Evolutionary conservation across 2,329 filamentous ascomycete genomes (phyloP).

Genomic region (Pyrenochaeta sp.): DNA sequence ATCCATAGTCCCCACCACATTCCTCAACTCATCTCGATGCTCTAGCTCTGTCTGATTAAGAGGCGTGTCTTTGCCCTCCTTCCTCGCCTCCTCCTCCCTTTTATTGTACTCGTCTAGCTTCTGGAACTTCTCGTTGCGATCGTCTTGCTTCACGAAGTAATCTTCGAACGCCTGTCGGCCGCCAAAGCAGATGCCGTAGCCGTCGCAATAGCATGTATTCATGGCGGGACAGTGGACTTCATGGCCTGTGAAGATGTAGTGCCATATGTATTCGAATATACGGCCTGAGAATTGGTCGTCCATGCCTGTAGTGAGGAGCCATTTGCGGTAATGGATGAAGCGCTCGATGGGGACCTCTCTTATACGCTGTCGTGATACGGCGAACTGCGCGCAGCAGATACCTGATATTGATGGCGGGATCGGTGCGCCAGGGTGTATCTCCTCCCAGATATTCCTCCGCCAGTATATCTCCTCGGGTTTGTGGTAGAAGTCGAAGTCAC

Average conservation of each 20-base stretch:
- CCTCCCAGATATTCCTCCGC: constrained; percentile 49
- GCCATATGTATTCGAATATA: constrained; percentile 53
- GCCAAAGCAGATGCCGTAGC: constrained; percentile 70
- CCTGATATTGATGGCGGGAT: constrained; percentile 48
- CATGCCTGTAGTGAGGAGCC: constrained; percentile 55
- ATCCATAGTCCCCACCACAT: constrained; percentile 35
- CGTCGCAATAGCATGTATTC: constrained; percentile 67
- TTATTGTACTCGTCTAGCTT: constrained; percentile 53
- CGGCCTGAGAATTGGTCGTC: constrained; percentile 50
- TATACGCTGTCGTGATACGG: constrained; percentile 58
- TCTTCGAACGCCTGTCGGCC: constrained; percentile 58
- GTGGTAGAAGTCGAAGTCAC: constrained; percentile 50
- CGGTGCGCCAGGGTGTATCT: constrained; percentile 52
- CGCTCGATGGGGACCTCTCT: constrained; percentile 60
- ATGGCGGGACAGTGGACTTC: constrained; percentile 50
- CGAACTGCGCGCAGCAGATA: constrained; percentile 67
- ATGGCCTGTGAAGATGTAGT: constrained; percentile 52
- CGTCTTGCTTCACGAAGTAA: constrained; percentile 58
- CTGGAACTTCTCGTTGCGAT: constrained; percentile 51
- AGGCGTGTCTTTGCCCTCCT: constrained; percentile 33
- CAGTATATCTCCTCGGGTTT: constrained; percentile 52
- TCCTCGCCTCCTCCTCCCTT: constrained; percentile 44
- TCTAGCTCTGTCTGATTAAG: constrained; percentile 31
- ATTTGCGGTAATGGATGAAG: constrained; percentile 63
- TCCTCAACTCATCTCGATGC: constrained; percentile 31